These are phyloP conservation scores for Canavalia ensiformis DNA, from an alignment of 306 rosid species.

Conservation along the genomic window DNA sequence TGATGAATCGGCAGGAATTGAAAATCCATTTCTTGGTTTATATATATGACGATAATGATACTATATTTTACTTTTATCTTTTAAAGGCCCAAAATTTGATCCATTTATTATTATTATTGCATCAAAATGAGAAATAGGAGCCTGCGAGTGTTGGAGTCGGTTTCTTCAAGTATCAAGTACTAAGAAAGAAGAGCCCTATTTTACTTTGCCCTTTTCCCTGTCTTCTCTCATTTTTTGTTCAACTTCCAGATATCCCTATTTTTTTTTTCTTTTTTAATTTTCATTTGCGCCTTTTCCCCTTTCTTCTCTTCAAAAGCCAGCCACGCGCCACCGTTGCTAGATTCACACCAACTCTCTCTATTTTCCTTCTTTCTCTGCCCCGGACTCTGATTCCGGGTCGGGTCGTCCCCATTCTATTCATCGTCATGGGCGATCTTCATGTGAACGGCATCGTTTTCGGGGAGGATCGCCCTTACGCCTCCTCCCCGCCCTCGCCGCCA, in stretches of 20 bases:
- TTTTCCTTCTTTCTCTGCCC: neutral
- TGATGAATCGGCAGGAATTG: neutral
- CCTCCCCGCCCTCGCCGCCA: constrained; percentile 59
- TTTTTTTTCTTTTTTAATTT: neutral
- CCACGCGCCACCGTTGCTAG: constrained; percentile 46
- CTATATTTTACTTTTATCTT: too few species aligned
- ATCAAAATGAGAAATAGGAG: constrained; percentile 31
- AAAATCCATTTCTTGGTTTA: neutral
- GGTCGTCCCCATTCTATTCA: constrained; percentile 7
- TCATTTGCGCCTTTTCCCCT: neutral
- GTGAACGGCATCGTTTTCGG: constrained; percentile 52
- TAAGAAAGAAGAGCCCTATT: constrained; percentile 9
- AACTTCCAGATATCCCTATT: neutral
- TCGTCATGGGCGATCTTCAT: constrained; percentile 64
- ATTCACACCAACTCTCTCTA: constrained; percentile 5
- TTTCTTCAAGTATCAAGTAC: constrained; percentile 7
- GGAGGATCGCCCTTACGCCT: constrained; percentile 60
- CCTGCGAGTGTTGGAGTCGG: constrained; percentile 35
- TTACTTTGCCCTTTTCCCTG: neutral
- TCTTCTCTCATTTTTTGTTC: neutral
- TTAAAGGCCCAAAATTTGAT: constrained; percentile 1
- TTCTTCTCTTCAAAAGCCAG: constrained; percentile 36
- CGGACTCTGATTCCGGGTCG: constrained; percentile 46
- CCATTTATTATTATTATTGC: constrained; percentile 11
- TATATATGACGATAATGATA: neutral